These are phyloP conservation scores for Aegilops tauschii DNA, from an alignment of 176 grass and related monocot genomes.

Conservation along the genomic window DNA sequence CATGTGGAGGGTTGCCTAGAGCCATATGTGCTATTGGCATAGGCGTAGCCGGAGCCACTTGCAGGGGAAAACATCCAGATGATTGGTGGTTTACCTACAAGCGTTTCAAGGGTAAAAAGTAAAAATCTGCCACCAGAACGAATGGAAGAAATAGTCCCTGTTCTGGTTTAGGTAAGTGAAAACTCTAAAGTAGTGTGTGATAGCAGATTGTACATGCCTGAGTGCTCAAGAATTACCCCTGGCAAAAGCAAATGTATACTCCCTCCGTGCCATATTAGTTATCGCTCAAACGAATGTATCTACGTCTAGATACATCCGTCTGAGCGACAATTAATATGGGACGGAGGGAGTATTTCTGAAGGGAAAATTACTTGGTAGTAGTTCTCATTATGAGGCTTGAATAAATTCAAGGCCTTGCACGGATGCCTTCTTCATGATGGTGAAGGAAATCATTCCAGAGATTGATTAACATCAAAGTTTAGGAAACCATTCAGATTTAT, in stretches of 20 bases:
- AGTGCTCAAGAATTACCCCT: too few species aligned
- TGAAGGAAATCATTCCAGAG: too few species aligned
- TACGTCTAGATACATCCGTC: neutral
- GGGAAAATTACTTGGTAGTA: too few species aligned
- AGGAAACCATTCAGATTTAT: constrained; percentile 63
- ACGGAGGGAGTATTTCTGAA: too few species aligned
- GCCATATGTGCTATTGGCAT: neutral
- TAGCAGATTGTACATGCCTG: too few species aligned
- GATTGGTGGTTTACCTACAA: neutral
- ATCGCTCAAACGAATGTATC: neutral
- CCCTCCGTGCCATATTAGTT: neutral
- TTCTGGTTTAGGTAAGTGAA: neutral
- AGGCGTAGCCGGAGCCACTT: neutral
- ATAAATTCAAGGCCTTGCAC: too few species aligned
- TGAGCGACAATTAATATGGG: too few species aligned
- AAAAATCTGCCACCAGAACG: neutral
- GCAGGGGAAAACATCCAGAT: neutral
- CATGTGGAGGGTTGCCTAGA: neutral
- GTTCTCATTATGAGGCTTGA: too few species aligned
- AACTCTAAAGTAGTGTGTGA: neutral
- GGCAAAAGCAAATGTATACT: too few species aligned
- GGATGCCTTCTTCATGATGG: too few species aligned
- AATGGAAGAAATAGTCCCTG: neutral
- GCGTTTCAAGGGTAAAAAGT: neutral
- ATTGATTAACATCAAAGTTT: constrained; percentile 46